These are phyloP conservation scores for Auricularia sp. DNA, from an alignment of 768 basidiomycete species.

Conservation along the genomic window DNA sequence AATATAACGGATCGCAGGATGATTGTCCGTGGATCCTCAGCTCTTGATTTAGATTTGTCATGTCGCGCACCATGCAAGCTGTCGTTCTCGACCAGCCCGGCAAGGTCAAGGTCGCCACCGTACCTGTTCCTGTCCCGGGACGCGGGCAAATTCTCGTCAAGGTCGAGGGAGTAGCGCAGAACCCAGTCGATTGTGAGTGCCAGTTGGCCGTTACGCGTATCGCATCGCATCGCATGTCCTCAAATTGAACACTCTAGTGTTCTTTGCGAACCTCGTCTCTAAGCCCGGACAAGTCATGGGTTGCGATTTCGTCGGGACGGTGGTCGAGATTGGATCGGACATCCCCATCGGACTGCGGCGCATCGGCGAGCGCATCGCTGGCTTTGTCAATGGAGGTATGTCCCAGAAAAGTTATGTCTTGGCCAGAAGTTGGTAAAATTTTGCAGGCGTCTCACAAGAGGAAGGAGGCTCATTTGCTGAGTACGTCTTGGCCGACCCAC, in stretches of 20 bases:
- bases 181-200: too few species aligned
- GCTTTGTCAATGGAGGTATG: conserved; percentile 16
- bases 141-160: conserved; percentile 9
- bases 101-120: too few species aligned
- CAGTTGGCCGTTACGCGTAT: too few species aligned
- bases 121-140: conserved; percentile 5
- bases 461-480: conserved; percentile 18
- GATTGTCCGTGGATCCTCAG: too few species aligned
- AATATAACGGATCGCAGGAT: too few species aligned
- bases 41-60: too few species aligned
- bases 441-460: background rate
- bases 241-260: background rate
- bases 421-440: background rate
- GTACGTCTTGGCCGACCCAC: conserved; percentile 15
- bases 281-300: conserved; percentile 8
- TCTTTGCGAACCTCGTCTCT: background rate
- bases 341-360: conserved; percentile 9
- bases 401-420: conserved; percentile 1
- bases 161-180: conserved; percentile 2
- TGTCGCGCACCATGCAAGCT: too few species aligned
- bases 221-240: too few species aligned
- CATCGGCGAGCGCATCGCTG: conserved; percentile 19
- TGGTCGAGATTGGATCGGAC: conserved; percentile 13
- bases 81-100: too few species aligned
- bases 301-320: conserved; percentile 17